Evolutionary conservation across 2,329 filamentous ascomycete genomes (phyloP).

Genomic region (Trichoderma sp.): DNA sequence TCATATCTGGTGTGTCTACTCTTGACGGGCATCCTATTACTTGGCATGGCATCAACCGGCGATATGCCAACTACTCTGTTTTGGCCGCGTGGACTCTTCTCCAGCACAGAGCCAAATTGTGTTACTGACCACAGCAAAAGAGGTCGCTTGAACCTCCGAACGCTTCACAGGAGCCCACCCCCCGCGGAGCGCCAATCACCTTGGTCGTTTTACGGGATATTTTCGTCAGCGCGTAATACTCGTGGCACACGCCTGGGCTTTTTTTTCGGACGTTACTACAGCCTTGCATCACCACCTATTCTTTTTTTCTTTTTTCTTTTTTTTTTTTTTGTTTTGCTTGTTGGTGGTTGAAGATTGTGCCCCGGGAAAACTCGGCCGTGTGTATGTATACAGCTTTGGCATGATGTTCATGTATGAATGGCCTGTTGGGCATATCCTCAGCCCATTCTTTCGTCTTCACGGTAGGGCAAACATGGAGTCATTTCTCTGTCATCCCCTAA

Average conservation of each 20-base stretch:
- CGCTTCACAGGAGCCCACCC: conserved; percentile 2
- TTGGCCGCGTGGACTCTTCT: neutral
- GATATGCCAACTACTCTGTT: neutral
- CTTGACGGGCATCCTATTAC: neutral
- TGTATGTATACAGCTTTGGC: too few species aligned
- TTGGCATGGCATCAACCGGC: neutral
- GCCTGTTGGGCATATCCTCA: neutral
- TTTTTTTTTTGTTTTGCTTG: neutral
- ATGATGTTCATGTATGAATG: neutral
- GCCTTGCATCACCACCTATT: neutral
- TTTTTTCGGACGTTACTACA: neutral
- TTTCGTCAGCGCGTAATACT: conserved; percentile 7
- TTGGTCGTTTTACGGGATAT: neutral
- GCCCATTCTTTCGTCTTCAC: neutral
- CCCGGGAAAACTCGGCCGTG: too few species aligned
- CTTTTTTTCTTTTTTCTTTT: neutral
- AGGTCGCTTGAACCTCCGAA: neutral
- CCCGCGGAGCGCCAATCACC: neutral
- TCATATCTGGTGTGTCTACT: neutral
- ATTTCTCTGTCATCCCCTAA: neutral
- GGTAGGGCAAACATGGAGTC: neutral
- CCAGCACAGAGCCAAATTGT: neutral
- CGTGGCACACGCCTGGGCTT: neutral
- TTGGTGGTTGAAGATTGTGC: too few species aligned
- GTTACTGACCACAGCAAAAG: neutral